Conservation (phyloP, 306 rosid species). For the Adenanthera pavonina region DNA sequence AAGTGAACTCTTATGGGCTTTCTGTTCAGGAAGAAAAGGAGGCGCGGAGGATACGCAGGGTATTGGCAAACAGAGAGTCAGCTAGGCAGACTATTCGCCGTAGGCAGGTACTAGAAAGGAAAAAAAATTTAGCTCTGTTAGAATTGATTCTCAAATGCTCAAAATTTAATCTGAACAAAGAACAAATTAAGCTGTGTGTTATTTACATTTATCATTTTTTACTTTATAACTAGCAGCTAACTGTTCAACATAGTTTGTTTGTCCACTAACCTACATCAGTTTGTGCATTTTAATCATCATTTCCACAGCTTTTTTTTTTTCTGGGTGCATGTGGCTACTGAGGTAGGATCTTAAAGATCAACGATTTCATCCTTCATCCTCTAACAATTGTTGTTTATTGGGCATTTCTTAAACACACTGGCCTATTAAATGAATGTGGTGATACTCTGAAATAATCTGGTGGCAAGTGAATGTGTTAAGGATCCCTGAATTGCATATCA, state of each 20-base stretch:
- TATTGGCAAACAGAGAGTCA: constrained; percentile 95
- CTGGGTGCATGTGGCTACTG: neutral
- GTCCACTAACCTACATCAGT: neutral
- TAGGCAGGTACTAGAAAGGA: constrained; percentile 72
- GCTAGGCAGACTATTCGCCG: constrained; percentile 98
- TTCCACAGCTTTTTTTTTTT: neutral
- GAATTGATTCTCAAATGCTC: constrained; percentile 14
- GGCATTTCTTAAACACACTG: constrained; percentile 3
- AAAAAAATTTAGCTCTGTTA: constrained; percentile 3
- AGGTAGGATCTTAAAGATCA: constrained; percentile 12
- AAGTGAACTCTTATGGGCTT: constrained; percentile 31
- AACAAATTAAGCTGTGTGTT: constrained; percentile 16
- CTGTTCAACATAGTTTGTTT: neutral
- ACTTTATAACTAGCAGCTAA: neutral
- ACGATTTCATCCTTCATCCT: constrained; percentile 17
- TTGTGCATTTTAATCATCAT: constrained; percentile 10
- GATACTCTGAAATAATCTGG: neutral
- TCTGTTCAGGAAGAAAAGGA: constrained; percentile 83
- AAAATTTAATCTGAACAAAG: constrained; percentile 8
- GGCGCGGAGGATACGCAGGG: constrained; percentile 79
- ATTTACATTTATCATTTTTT: neutral
- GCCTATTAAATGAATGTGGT: neutral
- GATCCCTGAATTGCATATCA: constrained; percentile 8
- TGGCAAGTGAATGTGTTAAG: constrained; percentile 16
- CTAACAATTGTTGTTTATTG: neutral